Evolutionary conservation across 2,329 filamentous ascomycete species (phyloP), one percentile per base, ranked within the genome.

Genomic region (Elsinoe arachidis): DNA sequence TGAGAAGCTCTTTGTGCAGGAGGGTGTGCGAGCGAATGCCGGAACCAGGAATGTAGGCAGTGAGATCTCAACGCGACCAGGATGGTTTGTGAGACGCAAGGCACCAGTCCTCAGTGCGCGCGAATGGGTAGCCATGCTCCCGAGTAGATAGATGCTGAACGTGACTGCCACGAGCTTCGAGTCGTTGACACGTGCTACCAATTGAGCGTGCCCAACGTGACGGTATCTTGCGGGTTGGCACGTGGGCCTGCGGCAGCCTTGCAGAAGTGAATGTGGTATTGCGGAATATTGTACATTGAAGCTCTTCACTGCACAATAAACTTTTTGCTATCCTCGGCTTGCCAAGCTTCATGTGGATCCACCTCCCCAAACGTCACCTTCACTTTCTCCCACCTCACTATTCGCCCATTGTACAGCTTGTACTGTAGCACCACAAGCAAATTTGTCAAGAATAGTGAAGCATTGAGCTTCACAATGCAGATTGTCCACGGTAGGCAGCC

Each of bases 1-100:
- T 58, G 88, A 91, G 77, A 96, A 96, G 5, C 30, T 30, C 26
- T 39, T 41, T 26, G 17, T 33, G 15, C 17, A 7, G 6, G 1
- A 6, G 2, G 41, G 5, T 17, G 14, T 43, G 7, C 10, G 26
- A 23, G 43, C 54, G 21, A 56, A 56, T 21, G 54, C 54, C 19
- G 54, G 54, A 14, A 56, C 54, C 12, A 56, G 54, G 34, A 56
- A 56, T 14, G 39, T 26, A 19, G 41, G 54, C 17, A 56, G 15
- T 7, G 54, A 56, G 15, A 56, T 39, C 30, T 56, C 54, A 7
- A 38, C 17, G 11, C 14, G n/a, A 26, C 30, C 23, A n/a, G 54
- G 2, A 7, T 35, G 17, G n/a, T 7, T 38, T 41, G 34, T 9
- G 35, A 54, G 9, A 12, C 33, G 14, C 19, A 19, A 41, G 6